A percentile compares a stretch with the other conserved stretches of the same genome.
Conservation (phyloP, 306 rosid genomes). For the Clitoria ternatea region DNA sequence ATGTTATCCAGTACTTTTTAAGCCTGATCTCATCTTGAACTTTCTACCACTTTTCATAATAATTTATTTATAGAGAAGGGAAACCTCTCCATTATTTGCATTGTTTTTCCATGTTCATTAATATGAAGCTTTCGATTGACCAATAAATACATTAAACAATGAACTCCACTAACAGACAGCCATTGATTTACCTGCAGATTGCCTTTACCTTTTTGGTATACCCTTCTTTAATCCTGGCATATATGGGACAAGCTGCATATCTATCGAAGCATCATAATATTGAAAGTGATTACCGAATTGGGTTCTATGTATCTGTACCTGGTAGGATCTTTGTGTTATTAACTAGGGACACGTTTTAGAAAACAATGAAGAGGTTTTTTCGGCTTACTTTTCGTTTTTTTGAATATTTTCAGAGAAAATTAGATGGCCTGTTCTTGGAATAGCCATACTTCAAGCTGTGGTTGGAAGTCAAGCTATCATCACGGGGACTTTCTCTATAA, state of each 20-base stretch:
- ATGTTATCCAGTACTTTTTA: background rate
- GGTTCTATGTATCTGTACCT: slow-evolving; percentile 79
- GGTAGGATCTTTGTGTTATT: slow-evolving; percentile 41
- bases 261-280: slow-evolving; percentile 50
- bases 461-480: slow-evolving; percentile 89
- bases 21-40: background rate
- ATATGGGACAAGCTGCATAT: slow-evolving; percentile 93
- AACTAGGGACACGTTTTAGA: background rate
- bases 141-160: background rate
- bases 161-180: background rate
- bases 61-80: background rate
- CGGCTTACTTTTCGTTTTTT: background rate
- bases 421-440: slow-evolving; percentile 70
- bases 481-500: slow-evolving; percentile 79
- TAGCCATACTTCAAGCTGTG: slow-evolving; percentile 76
- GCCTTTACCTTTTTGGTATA: slow-evolving; percentile 79
- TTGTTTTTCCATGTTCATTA: background rate
- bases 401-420: slow-evolving; percentile 40
- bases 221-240: slow-evolving; percentile 72
- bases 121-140: background rate
- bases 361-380: background rate
- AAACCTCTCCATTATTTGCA: background rate
- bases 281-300: slow-evolving; percentile 30
- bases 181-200: slow-evolving; percentile 54
- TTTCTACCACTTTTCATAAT: background rate